A percentile compares a stretch with the other conserved stretches of the same genome.
phyloP scores from a whole-genome alignment of 495 filamentous ascomycete species.

The Penicillium silybi region DNA sequence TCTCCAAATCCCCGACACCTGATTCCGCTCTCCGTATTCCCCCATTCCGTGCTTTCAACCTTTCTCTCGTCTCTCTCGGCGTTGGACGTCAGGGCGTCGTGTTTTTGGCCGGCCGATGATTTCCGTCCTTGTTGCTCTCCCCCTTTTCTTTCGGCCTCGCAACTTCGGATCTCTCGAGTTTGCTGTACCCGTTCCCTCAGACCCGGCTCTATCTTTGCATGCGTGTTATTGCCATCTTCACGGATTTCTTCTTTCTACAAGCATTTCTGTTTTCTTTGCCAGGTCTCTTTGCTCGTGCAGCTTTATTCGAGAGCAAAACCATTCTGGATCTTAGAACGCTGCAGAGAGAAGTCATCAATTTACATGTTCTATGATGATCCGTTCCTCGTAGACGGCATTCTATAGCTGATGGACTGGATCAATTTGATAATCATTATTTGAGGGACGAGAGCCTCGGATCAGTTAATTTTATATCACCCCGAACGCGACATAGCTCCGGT shows the following conservation, averaged over 20 bases:
- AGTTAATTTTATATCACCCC: neutral
- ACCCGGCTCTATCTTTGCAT: neutral
- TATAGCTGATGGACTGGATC: neutral
- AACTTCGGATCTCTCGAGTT: slow-evolving; percentile 5
- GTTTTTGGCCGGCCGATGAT: slow-evolving; percentile 40
- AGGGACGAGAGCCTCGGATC: neutral
- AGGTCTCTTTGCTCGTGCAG: neutral
- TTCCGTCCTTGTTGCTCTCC: slow-evolving; percentile 17
- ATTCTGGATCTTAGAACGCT: slow-evolving; percentile 17
- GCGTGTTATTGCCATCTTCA: neutral
- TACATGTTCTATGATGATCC: slow-evolving; percentile 8
- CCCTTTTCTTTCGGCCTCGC: neutral
- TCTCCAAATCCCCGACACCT: slow-evolving; percentile 6
- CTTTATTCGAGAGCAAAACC: slow-evolving; percentile 4
- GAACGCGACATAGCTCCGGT: neutral
- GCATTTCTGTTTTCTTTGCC: slow-evolving; percentile 6
- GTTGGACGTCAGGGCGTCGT: slow-evolving; percentile 47
- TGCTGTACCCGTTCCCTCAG: slow-evolving; percentile 11
- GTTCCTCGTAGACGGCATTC: neutral
- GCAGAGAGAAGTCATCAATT: slow-evolving; percentile 14
- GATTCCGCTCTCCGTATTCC: slow-evolving; percentile 10
- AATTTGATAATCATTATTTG: neutral
- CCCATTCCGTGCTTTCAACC: slow-evolving; percentile 27
- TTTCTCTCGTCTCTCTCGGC: slow-evolving; percentile 39
- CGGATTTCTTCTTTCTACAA: neutral